Percentiles rank a stretch among this genome's conserved stretches.
phyloP scores from a whole-genome alignment of 2,329 filamentous ascomycete genomes.

The Pyrenochaeta sp. region DNA sequence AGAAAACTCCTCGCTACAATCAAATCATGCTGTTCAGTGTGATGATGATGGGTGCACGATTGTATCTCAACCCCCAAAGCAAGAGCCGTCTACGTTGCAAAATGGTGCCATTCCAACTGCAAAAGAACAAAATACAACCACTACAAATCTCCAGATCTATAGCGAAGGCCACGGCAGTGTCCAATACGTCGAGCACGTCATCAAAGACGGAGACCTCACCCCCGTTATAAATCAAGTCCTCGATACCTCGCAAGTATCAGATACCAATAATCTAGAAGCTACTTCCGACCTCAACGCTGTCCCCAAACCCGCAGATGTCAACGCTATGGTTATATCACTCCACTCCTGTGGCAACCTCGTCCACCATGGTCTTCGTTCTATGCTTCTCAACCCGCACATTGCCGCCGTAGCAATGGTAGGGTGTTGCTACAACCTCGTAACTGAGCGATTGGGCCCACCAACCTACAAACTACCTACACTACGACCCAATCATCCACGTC shows the following conservation, averaged over 20 bases:
- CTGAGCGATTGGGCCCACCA: slow-evolving; percentile 84
- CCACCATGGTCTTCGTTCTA: slow-evolving; percentile 87
- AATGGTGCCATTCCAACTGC: not conserved
- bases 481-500: slow-evolving; percentile 75
- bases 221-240: slow-evolving; percentile 71
- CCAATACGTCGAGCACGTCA: slow-evolving; percentile 77
- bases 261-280: no score
- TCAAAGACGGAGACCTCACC: slow-evolving; percentile 75
- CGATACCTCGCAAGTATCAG: slow-evolving; percentile 44
- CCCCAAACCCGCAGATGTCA: slow-evolving; percentile 42
- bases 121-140: slow-evolving; percentile 22
- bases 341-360: slow-evolving; percentile 98
- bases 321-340: slow-evolving; percentile 88
- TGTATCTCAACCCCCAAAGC: not conserved
- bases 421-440: slow-evolving; percentile 97
- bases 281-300: slow-evolving; percentile 34
- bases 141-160: slow-evolving; percentile 49
- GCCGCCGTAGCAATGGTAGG: slow-evolving; percentile 93
- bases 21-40: slow-evolving; percentile 5
- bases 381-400: slow-evolving; percentile 83
- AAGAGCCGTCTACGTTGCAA: not conserved
- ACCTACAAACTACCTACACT: slow-evolving; percentile 84
- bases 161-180: slow-evolving; percentile 72
- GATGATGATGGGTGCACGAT: slow-evolving; percentile 13
- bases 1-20: no score